Evolutionary conservation across 116 monocot species (phyloP), one percentile per base, ranked within the genome.

Genomic region (Dioscorea cayenensis): DNA sequence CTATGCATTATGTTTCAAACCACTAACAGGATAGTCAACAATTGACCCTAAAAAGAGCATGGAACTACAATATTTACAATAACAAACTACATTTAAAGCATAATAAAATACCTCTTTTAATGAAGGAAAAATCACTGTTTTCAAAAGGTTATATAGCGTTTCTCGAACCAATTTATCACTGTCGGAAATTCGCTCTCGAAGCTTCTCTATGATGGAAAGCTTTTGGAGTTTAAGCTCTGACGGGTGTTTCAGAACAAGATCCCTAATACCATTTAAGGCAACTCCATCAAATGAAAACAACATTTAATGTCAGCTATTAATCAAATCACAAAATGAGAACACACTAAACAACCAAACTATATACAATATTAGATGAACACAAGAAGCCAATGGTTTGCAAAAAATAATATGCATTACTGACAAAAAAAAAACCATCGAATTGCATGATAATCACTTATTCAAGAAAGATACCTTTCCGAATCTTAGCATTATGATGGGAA

Each of bases 401-500:
- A 18, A 58, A 13, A 58, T 25, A 58, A 58, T 58, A 58, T 38
- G 38, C 38, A 38, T 6, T 6, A 38, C 38, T 38, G 9, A 38
- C 38, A 38, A 38, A 38, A 5, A 5, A 25, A 25, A 25, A 25
- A 25, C 38, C 38, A 38, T 38, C 2, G 38, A 38, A 43, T 9
- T 43, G 8, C 43, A 43, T 43, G 12, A 43, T 6, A 3, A 43
- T 43, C 43, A 43, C 11, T 8, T 43, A 43, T 43, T 7, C 43
- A 43, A 43, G 8, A 43, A 43, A 63, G 49, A 22, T 67, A 92
- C 96, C 82, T 85, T 74, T 88, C 13, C 97, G 86, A 18, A 81
- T 81, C 77, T 87, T 93, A 9, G 79, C 81, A 86, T 89, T 97
- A 76, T 93, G 88, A 79, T 97, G 97, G 8, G 93, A 93, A 9